Conservation (phyloP, 2,329 filamentous ascomycete species). For the Hymenoscyphus linearis region DNA sequence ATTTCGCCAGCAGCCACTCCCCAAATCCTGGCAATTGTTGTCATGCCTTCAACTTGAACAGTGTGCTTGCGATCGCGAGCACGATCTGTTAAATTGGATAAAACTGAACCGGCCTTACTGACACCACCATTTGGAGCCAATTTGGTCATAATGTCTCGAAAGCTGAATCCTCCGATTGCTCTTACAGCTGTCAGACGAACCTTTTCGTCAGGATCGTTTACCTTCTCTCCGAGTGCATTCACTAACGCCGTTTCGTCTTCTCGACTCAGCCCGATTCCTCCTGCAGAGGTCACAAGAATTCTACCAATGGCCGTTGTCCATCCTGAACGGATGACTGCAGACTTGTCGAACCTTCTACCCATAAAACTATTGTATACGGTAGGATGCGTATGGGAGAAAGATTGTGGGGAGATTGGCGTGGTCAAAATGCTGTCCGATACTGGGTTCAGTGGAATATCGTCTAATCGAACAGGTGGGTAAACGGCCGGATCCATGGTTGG, state of each 20-base stretch:
- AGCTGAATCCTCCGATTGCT: slow-evolving; percentile 73
- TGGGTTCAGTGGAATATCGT: slow-evolving; percentile 49
- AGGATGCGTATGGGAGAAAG: slow-evolving; percentile 78
- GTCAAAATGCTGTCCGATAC: slow-evolving; percentile 61
- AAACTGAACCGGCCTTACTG: slow-evolving; percentile 68
- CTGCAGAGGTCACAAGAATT: slow-evolving; percentile 86
- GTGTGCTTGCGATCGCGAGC: slow-evolving; percentile 78
- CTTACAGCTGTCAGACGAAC: slow-evolving; percentile 87
- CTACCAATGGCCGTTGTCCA: slow-evolving; percentile 83
- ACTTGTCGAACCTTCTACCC: slow-evolving; percentile 81
- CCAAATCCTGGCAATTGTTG: slow-evolving; percentile 80
- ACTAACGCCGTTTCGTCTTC: slow-evolving; percentile 76
- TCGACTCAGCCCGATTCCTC: slow-evolving; percentile 78
- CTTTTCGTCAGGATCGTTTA: slow-evolving; percentile 84
- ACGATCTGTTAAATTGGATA: slow-evolving; percentile 78
- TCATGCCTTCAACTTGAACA: slow-evolving; percentile 84
- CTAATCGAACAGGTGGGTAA: slow-evolving; percentile 71
- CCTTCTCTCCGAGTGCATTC: slow-evolving; percentile 68
- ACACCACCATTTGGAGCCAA: slow-evolving; percentile 73
- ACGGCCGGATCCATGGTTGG: slow-evolving; percentile 72
- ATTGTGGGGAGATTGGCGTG: slow-evolving; percentile 79
- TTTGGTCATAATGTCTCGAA: slow-evolving; percentile 76
- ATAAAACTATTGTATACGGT: slow-evolving; percentile 79
- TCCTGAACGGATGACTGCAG: slow-evolving; percentile 70
- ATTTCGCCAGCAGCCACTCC: slow-evolving; percentile 88